Evolutionary conservation across 2,329 filamentous ascomycete species (phyloP), one percentile per base, ranked within the genome.

Genomic region (Colletotrichum australisinense): DNA sequence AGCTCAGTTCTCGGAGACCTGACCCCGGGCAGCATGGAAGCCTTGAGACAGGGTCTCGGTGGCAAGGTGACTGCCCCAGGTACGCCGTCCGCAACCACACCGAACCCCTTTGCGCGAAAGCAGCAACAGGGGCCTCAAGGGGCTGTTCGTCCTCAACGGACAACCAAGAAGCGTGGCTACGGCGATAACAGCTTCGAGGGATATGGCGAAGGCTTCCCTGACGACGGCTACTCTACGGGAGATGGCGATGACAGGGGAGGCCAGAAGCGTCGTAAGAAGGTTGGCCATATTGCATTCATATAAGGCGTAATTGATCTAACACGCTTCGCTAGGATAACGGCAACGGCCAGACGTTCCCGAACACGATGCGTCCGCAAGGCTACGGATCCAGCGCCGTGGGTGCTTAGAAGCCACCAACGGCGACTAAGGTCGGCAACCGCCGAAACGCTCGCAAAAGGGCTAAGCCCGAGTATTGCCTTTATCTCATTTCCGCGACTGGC

Each of bases 101-200:
- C 63, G 68, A 71, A 72, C 63, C 76, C 46, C 38, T 75, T 74
- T n/a, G 62, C 60, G 56, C 59, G 73, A 12, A 73, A 75, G 73
- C 73, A 75, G 62, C 65, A 70, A 55, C 65, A 70, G 30, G 69
- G 53, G 11, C 49, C 64, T 28, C 73, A 63, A 19, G 73, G 73
- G 28, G 65, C 64, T 49, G 55, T 85, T 52, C 87, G 93, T 67
- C 90, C 92, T 42, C 91, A 92, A 77, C 88, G 93, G 60, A 85
- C 87, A 68, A 88, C 90, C 74, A 94, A 93, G 85, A 95, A 95
- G 86, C 89, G 94, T 60, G 90, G 91, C 75, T 95, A 95, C 79
- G 91, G 92, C 52, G 93, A 95, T 75, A 89, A 87, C 77, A 94
- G 92, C 78, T 95, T 90, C 78, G 91, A 93, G 78, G 93, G 93